These are phyloP conservation scores for Hortaea sp. DNA, from an alignment of 2,329 filamentous ascomycete species.

Conservation along the genomic window DNA sequence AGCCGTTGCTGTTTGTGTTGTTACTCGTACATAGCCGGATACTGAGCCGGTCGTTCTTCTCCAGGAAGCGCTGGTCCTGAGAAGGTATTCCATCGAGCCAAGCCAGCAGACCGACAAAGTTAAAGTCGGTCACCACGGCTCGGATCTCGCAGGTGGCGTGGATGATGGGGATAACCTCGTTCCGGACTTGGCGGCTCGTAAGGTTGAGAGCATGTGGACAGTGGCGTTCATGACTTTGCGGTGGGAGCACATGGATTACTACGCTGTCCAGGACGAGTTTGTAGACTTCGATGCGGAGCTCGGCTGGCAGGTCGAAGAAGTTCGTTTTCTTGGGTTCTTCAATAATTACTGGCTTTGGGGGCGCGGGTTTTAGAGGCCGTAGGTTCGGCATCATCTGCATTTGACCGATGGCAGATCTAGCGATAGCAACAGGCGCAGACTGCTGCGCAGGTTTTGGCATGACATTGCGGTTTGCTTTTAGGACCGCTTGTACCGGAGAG, in stretches of 20 bases:
- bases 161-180: slow-evolving; percentile 22
- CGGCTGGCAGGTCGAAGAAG: slow-evolving; percentile 23
- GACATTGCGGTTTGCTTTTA: too few relatives aligned
- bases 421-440: not conserved
- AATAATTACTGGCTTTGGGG: not conserved
- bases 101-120: slow-evolving; percentile 20
- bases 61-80: slow-evolving; percentile 16
- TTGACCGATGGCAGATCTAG: not conserved
- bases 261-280: slow-evolving; percentile 19
- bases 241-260: slow-evolving; percentile 20
- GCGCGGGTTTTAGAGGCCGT: not conserved
- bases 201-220: slow-evolving; percentile 18
- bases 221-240: slow-evolving; percentile 7
- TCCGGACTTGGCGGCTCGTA: slow-evolving; percentile 19
- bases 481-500: too few relatives aligned
- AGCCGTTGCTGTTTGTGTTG: slow-evolving; percentile 5
- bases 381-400: not conserved
- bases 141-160: slow-evolving; percentile 20
- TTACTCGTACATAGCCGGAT: slow-evolving; percentile 17
- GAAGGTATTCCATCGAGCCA: slow-evolving; percentile 22
- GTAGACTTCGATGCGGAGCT: slow-evolving; percentile 25
- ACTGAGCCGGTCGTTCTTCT: slow-evolving; percentile 18
- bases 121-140: slow-evolving; percentile 22
- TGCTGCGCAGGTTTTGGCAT: not conserved
- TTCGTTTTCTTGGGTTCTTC: not conserved